These are phyloP conservation scores for Circinella umbellata DNA, from an alignment of 371 early-diverging fungal genomes.

Conservation along the genomic window DNA sequence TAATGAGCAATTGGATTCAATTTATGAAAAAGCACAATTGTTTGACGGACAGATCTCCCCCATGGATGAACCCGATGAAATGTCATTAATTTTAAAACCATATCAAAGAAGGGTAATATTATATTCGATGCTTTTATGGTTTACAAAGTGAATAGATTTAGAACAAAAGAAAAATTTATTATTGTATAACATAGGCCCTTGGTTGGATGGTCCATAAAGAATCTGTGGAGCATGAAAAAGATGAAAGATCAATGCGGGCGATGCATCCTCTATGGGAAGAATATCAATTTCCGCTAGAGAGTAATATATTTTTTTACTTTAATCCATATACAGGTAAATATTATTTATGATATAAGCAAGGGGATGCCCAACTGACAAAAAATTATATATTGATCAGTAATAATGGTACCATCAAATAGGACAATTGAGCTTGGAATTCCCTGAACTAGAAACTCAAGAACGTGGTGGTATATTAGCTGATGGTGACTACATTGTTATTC, in stretches of 20 bases:
- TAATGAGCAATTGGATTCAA: constrained; percentile 59
- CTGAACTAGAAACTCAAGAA: constrained; percentile 54
- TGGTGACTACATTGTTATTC: constrained; percentile 30
- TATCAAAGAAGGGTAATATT: constrained; percentile 63
- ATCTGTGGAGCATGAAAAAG: constrained; percentile 25
- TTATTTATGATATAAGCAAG: too few relatives aligned
- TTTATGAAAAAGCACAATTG: constrained; percentile 67
- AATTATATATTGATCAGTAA: not conserved
- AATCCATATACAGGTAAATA: constrained; percentile 63
- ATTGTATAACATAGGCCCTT: constrained; percentile 36
- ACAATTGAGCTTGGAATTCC: constrained; percentile 60
- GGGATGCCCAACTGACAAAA: too few relatives aligned
- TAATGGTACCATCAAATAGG: constrained; percentile 24
- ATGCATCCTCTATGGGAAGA: constrained; percentile 74
- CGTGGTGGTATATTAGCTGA: constrained; percentile 80
- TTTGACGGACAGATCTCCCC: constrained; percentile 57
- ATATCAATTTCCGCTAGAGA: constrained; percentile 50
- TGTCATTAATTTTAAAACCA: constrained; percentile 59
- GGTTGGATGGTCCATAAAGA: constrained; percentile 72
- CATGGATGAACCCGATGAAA: constrained; percentile 53
- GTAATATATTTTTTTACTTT: constrained; percentile 52
- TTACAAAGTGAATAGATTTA: not conserved
- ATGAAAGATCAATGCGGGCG: constrained; percentile 40
- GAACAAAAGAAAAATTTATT: not conserved
- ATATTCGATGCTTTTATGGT: not conserved